Percentiles rank a stretch among this genome's conserved stretches.
Conservation (phyloP, 306 rosid species). For the Lathyrus oleraceus region DNA sequence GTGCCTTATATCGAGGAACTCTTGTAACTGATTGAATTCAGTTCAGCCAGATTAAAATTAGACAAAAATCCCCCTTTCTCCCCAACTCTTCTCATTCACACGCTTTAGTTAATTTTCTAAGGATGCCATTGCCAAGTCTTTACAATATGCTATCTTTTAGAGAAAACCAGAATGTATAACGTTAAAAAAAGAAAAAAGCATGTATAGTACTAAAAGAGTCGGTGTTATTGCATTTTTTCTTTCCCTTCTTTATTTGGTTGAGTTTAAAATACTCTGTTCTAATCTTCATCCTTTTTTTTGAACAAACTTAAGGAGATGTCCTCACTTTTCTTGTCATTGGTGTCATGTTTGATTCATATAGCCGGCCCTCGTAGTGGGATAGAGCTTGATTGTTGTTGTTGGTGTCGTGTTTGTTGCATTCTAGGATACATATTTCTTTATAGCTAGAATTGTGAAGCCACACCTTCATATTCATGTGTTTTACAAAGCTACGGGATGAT, state of each 20-base stretch:
- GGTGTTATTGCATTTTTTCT: neutral
- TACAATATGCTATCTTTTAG: neutral
- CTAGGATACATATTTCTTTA: constrained; percentile 19
- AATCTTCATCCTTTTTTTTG: neutral
- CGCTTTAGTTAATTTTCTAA: neutral
- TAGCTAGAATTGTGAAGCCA: neutral
- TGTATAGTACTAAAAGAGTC: neutral
- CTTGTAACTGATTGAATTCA: neutral
- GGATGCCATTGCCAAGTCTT: neutral
- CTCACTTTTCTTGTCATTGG: constrained; percentile 22
- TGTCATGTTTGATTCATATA: neutral
- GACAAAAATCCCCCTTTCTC: neutral
- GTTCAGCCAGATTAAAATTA: neutral
- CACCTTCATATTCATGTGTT: neutral
- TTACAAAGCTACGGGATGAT: constrained; percentile 16
- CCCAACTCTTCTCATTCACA: neutral
- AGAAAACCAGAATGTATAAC: neutral
- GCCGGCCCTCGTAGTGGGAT: too few species aligned
- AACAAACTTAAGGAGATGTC: neutral
- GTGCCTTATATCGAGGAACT: neutral
- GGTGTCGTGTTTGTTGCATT: constrained; percentile 15
- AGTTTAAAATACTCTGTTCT: neutral
- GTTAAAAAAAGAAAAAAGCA: too few species aligned
- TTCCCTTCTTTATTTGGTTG: neutral
- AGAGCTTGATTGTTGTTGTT: neutral